Conservation (phyloP, 768 basidiomycete species). For the Melanogaster broomeanus region DNA sequence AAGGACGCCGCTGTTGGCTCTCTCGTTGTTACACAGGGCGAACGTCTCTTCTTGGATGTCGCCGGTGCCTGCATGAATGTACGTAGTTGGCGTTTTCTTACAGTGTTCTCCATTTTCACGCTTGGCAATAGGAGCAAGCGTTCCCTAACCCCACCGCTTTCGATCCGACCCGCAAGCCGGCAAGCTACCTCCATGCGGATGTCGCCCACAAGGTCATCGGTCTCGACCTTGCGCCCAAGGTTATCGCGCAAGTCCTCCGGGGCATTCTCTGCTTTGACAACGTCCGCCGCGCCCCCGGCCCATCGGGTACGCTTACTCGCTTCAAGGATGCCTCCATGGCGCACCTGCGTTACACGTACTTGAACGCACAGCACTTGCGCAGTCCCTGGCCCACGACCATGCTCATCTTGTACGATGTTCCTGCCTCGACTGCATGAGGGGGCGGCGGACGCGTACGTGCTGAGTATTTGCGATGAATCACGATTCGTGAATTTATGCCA, state of each 20-base stretch:
- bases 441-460: neutral
- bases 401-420: conserved; percentile 46
- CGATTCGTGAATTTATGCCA: no score
- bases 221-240: conserved; percentile 56
- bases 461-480: neutral
- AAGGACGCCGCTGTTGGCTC: conserved; percentile 46
- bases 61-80: conserved; percentile 59
- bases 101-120: neutral
- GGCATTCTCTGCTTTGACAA: conserved; percentile 60
- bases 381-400: conserved; percentile 71
- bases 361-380: conserved; percentile 49
- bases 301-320: conserved; percentile 63
- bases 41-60: conserved; percentile 65
- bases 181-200: conserved; percentile 51
- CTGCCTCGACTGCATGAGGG: conserved; percentile 18
- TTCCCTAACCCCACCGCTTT: conserved; percentile 52
- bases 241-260: conserved; percentile 62
- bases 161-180: conserved; percentile 45
- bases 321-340: conserved; percentile 51
- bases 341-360: conserved; percentile 54
- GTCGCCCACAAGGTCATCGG: conserved; percentile 51
- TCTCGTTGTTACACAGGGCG: conserved; percentile 44
- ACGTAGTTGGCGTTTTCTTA: conserved; percentile 23
- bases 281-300: conserved; percentile 65
- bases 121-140: conserved; percentile 41